These are phyloP conservation scores for Begonia peltatifolia DNA, from an alignment of 306 rosid species.

Conservation along the genomic window DNA sequence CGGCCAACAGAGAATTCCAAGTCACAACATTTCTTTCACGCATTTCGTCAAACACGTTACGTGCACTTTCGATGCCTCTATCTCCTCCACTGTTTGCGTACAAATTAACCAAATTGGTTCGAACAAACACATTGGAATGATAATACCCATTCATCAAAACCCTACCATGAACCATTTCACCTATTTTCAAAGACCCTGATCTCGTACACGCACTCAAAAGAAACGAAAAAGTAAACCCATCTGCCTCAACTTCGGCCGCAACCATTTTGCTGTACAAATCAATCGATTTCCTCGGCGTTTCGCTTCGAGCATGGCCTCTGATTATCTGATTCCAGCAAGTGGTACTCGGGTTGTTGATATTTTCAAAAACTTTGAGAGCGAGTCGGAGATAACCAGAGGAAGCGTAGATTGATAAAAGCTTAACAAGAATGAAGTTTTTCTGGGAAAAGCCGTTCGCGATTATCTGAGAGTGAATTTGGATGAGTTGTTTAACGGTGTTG, in stretches of 20 bases:
- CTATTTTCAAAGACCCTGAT: constrained; percentile 41
- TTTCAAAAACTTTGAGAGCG: constrained; percentile 19
- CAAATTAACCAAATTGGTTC: constrained; percentile 39
- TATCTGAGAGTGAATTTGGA: constrained; percentile 46
- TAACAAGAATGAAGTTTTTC: constrained; percentile 31
- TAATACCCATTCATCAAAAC: constrained; percentile 48
- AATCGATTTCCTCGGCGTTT: constrained; percentile 23
- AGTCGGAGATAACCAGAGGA: constrained; percentile 21
- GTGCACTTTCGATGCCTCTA: constrained; percentile 20
- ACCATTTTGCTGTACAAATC: constrained; percentile 30
- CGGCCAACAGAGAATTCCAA: constrained; percentile 57
- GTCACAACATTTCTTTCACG: constrained; percentile 37
- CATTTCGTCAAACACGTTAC: constrained; percentile 46
- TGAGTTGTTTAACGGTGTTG: constrained; percentile 16
- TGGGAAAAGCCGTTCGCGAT: constrained; percentile 33
- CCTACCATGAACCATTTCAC: constrained; percentile 43
- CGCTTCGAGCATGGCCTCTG: constrained; percentile 28
- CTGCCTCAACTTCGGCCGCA: constrained; percentile 24
- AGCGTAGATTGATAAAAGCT: constrained; percentile 33
- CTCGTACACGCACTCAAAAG: constrained; percentile 49
- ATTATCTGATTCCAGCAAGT: constrained; percentile 50
- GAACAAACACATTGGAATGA: constrained; percentile 37
- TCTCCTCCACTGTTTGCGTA: constrained; percentile 16
- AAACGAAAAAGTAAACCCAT: constrained; percentile 51
- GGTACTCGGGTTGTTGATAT: constrained; percentile 30